These are phyloP conservation scores for Rhodotorula kratochvilovae DNA, from an alignment of 768 basidiomycete species.

Conservation along the genomic window DNA sequence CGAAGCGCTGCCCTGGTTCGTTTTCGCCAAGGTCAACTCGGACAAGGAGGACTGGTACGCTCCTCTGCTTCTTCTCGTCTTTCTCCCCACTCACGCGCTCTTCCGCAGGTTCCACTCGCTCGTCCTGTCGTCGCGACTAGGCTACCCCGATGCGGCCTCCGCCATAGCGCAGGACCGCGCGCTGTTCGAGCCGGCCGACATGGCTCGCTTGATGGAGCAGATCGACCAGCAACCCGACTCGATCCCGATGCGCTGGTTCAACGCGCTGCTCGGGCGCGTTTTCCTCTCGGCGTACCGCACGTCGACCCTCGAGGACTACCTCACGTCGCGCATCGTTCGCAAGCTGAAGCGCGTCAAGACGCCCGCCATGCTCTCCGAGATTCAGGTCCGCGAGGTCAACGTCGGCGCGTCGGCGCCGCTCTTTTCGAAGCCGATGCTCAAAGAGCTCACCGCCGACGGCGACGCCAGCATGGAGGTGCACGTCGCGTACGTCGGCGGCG, in stretches of 20 bases:
- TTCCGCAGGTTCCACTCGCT: constrained; percentile 58
- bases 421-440: constrained; percentile 94
- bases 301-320: constrained; percentile 60
- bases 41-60: constrained; percentile 97
- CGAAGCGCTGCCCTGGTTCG: constrained; percentile 67
- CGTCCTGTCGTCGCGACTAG: constrained; percentile 60
- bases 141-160: constrained; percentile 67
- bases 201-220: constrained; percentile 73
- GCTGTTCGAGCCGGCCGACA: constrained; percentile 71
- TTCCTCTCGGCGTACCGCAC: constrained; percentile 88
- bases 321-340: constrained; percentile 84
- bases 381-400: constrained; percentile 81
- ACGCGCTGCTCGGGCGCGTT: constrained; percentile 83
- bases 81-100: not conserved
- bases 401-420: constrained; percentile 79
- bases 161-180: constrained; percentile 57
- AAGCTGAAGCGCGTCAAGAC: constrained; percentile 87
- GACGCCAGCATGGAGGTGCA: constrained; percentile 85
- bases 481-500: constrained; percentile 75
- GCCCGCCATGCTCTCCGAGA: constrained; percentile 75
- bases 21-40: constrained; percentile 78
- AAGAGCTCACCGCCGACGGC: constrained; percentile 90
- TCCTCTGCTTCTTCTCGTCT: constrained; percentile 55
- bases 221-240: constrained; percentile 92
- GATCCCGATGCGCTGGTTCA: constrained; percentile 95